Base-by-base conservation (phyloP, 2,329 filamentous ascomycete species). In the Dothistroma septosporum region DNA sequence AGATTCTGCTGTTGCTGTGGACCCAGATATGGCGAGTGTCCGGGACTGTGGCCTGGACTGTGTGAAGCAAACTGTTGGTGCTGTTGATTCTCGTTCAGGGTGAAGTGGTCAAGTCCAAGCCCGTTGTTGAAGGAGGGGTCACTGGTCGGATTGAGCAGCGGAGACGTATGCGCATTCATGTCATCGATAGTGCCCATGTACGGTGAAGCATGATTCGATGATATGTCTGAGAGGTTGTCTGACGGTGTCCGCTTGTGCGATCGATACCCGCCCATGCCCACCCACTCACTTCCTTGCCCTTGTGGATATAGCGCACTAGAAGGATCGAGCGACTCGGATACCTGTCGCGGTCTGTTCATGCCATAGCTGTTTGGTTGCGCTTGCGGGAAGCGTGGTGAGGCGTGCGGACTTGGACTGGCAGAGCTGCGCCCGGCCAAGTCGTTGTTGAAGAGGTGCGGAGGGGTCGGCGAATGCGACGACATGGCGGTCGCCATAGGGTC, bases 221-320 rank as follows among this genome's bases (percentile, higher is more conserved):
- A 96, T 6, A 96, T 87, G 67, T 97, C 93, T 2, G 92, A 96
- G 70, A 88, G 91, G 68, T 79, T 76, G 66, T 97, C 93, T n/a
- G 92, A 97, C 0, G 91, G 90, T 41, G 85, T 87, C 70, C 92
- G 86, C 68, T 92, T 85, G 73, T 97, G 93, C n/a, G 85, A 82
- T 66, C 90, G 88, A 71, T 96, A 97, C 41, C 79, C 76, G 67
- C 83, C 82, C 71, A 78, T 80, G 35, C 79, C 78, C 60, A 77
- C 75, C 85, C 86, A 88, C 63, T 88, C 85, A 50, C 77, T 77
- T 53, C 79, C 77, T 50, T 77, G 74, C 16, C 76, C 76, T 64
- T 82, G 80, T 48, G 82, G 78, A 67, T 83, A 87, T 54, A 83
- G 82, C 2, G 85, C 83, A 65, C 78, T 85, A 8, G 80, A 78